A percentile compares a stretch with the other conserved stretches of the same genome.
These are phyloP conservation scores for Lolium rigidum DNA, from an alignment of 176 grass and related monocot genomes.

Conservation along the genomic window DNA sequence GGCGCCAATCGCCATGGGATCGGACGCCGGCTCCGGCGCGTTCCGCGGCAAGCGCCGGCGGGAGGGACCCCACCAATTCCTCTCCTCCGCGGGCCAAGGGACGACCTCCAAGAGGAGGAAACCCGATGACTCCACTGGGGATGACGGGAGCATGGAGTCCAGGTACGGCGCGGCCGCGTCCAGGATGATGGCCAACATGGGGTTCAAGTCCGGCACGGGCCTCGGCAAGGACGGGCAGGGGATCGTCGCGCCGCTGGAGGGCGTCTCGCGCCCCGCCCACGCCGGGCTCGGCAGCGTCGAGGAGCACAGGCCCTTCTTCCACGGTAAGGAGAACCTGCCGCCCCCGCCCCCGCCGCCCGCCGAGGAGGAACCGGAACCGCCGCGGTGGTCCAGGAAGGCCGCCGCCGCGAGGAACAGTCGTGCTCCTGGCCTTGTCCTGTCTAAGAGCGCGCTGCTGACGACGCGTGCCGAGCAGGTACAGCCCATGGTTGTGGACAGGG, in stretches of 20 bases:
- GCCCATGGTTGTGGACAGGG: constrained; percentile 55
- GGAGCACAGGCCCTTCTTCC: constrained; percentile 54
- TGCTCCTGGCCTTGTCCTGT: constrained; percentile 36
- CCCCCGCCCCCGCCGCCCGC: background rate
- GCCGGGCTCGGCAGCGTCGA: constrained; percentile 73
- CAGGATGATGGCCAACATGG: constrained; percentile 75
- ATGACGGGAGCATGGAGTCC: constrained; percentile 43
- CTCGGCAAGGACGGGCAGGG: constrained; percentile 75
- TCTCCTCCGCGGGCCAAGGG: constrained; percentile 48
- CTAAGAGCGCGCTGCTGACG: constrained; percentile 59
- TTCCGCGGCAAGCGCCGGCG: constrained; percentile 48
- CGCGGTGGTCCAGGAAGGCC: constrained; percentile 64
- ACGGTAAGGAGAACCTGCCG: constrained; percentile 42
- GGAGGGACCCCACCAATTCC: constrained; percentile 43
- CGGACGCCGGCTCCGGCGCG: background rate
- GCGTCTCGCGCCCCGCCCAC: constrained; percentile 56
- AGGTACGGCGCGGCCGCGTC: constrained; percentile 43
- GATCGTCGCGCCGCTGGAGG: constrained; percentile 51
- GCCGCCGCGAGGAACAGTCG: constrained; percentile 35
- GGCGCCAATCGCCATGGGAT: too few relatives aligned
- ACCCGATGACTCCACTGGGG: background rate
- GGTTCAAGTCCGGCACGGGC: constrained; percentile 65
- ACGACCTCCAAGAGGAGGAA: constrained; percentile 45
- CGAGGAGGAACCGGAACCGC: constrained; percentile 37
- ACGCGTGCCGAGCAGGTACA: constrained; percentile 30